Evolutionary conservation across 371 early-diverging fungal genomes (phyloP).

Genomic region (Lichtheimia ornata): DNA sequence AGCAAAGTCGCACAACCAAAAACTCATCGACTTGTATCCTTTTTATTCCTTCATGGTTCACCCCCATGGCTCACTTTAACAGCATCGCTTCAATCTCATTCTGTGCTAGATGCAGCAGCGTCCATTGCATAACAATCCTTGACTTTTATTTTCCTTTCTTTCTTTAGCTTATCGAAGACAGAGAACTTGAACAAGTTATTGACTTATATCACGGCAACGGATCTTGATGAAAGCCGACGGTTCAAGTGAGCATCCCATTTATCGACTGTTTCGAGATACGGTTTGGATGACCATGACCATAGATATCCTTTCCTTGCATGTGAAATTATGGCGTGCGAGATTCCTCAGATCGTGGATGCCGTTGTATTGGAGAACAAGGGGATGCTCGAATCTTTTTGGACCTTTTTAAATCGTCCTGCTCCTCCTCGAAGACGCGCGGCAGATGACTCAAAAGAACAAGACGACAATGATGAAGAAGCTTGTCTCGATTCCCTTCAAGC

Average conservation of each 20-base stretch:
- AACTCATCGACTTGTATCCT: slow-evolving; percentile 81
- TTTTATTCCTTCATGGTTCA: slow-evolving; percentile 14
- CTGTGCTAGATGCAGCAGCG: background rate
- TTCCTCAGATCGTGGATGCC: slow-evolving; percentile 81
- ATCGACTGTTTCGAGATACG: no score
- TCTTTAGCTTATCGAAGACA: slow-evolving; percentile 27
- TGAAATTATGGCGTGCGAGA: slow-evolving; percentile 88
- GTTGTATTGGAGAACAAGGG: slow-evolving; percentile 59
- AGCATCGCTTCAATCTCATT: no score
- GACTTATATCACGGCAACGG: slow-evolving; percentile 64
- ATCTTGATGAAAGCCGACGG: slow-evolving; percentile 27
- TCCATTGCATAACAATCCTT: slow-evolving; percentile 5
- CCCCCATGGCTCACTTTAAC: background rate
- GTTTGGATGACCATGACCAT: background rate
- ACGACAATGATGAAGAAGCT: slow-evolving; percentile 4
- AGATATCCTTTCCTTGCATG: slow-evolving; percentile 85
- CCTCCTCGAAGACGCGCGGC: slow-evolving; percentile 30
- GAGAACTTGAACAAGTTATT: slow-evolving; percentile 24
- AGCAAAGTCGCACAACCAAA: slow-evolving; percentile 79
- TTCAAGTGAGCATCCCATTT: slow-evolving; percentile 25
- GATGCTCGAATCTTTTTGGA: slow-evolving; percentile 81
- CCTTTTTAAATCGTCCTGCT: slow-evolving; percentile 73
- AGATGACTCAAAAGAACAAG: slow-evolving; percentile 7
- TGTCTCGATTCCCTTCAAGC: slow-evolving; percentile 76
- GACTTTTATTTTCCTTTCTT: slow-evolving; percentile 1